Evolutionary conservation across 2,329 filamentous ascomycete species (phyloP), one percentile per base, ranked within the genome.

Genomic region (Xylariaceae sp.): DNA sequence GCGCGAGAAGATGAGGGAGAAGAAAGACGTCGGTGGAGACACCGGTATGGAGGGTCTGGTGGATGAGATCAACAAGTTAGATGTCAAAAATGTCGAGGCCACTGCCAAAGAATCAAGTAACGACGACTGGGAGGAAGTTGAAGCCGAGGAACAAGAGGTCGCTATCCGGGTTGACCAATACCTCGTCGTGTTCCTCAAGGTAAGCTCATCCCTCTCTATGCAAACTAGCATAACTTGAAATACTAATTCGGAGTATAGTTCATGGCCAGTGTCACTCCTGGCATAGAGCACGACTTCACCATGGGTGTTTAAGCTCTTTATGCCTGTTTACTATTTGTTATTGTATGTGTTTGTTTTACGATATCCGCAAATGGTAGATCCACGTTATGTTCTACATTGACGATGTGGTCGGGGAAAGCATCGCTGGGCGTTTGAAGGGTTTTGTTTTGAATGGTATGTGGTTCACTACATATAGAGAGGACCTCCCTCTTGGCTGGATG

Each of bases 241-340:
- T 42, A 43, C 64, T 65, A 55, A 69, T 50, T 25, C 11, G 17
- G 20, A n/a, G n/a, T 44, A 22, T 44, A 79, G 77, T 88, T 88
- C 67, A 88, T 88, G 73, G 83, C 85, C 25, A 93, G 85, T 59
- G 93, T 98, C 36, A 97, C 92, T 14, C 93, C 93, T 5, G 91
- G 91, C 38, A 97, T 98, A 67, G 92, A 97, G 70, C 89, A 96
- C 67, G 92, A 97, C 65, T 96, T 94, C 66, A 97, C 92, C 1
- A 96, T 96, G 90, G 88, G 89, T 5, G 84, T 95, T 32, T 95
- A 74, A 75, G 35, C 19, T 21, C 33, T 17, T 27, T n/a, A n/a
- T n/a, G n/a, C n/a, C n/a, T n/a, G n/a, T n/a, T n/a, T n/a, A n/a
- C n/a, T n/a, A n/a, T n/a, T n/a, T 25, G 46, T 37, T 39, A 22